These are phyloP conservation scores for Solanum ossicruentum DNA, from an alignment of 257 asterid species.

Conservation along the genomic window DNA sequence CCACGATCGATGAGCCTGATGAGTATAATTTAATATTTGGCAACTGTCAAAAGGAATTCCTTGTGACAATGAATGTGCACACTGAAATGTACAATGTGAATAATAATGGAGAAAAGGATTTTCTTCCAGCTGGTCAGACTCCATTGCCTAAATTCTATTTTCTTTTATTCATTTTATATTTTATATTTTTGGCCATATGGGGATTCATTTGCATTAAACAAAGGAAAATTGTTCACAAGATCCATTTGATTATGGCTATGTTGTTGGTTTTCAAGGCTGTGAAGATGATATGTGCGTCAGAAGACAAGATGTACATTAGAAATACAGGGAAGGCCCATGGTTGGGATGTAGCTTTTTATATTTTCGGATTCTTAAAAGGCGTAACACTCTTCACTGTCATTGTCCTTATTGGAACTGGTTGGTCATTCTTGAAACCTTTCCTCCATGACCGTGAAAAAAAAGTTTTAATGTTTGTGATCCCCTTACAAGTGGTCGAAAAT, in stretches of 20 bases:
- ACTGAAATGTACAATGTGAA: conserved; percentile 16
- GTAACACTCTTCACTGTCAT: conserved; percentile 20
- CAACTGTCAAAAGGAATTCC: conserved; percentile 11
- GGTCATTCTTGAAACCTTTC: conserved; percentile 29
- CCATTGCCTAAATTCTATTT: conserved; percentile 7
- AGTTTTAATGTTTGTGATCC: conserved; percentile 19
- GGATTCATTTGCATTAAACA: conserved; percentile 4
- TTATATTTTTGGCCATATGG: conserved; percentile 4
- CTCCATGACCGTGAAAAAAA: conserved; percentile 24
- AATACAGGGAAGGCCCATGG: conserved; percentile 28
- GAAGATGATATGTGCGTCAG: conserved; percentile 19
- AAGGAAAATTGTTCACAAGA: conserved; percentile 6
- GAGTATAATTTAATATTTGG: conserved; percentile 19
- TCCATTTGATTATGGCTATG: conserved; percentile 20
- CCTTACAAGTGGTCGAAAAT: conserved; percentile 20
- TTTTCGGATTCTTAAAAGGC: conserved; percentile 18
- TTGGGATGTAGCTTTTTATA: conserved; percentile 26
- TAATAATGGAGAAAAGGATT: conserved; percentile 2
- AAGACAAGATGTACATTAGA: conserved; percentile 20
- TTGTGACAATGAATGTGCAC: conserved; percentile 14
- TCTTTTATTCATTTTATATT: conserved; percentile 2
- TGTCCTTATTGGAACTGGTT: conserved; percentile 27
- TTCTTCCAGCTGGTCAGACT: conserved; percentile 20
- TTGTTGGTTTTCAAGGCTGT: conserved; percentile 19
- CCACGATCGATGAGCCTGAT: not conserved